Conservation (phyloP, 306 rosid species). For the Inga leiocalycina region DNA sequence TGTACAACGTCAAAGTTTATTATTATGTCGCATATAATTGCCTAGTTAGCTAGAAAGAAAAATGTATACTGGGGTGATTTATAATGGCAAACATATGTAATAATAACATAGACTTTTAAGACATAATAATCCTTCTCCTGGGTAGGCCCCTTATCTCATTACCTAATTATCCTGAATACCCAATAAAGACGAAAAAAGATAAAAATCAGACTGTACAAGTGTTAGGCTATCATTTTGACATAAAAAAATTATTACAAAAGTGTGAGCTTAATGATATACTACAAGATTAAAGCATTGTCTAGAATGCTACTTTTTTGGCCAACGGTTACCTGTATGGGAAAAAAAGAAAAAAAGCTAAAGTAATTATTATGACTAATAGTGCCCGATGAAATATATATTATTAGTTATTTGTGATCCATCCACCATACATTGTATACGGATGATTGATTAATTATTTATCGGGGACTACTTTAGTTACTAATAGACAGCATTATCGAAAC, state of each 20-base stretch:
- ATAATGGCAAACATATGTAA: conserved; percentile 57
- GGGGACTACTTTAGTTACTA: background rate
- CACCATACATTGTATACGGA: background rate
- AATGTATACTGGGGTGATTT: conserved; percentile 35
- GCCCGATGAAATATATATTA: background rate
- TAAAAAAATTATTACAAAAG: background rate
- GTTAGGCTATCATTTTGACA: conserved; percentile 15
- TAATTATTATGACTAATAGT: conserved; percentile 3
- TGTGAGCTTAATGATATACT: conserved; percentile 24
- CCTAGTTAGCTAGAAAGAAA: conserved; percentile 40
- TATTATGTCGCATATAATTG: conserved; percentile 38
- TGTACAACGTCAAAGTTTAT: conserved; percentile 27
- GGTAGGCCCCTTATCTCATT: conserved; percentile 44
- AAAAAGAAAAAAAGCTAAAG: background rate
- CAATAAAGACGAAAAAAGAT: background rate
- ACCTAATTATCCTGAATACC: conserved; percentile 34
- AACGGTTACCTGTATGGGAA: conserved; percentile 16
- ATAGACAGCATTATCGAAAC: background rate
- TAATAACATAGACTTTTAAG: conserved; percentile 55
- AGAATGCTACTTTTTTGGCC: conserved; percentile 36
- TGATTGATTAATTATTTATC: background rate
- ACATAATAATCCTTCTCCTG: conserved; percentile 33
- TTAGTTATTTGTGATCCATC: conserved; percentile 7
- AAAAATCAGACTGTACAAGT: conserved; percentile 30
- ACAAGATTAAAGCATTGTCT: conserved; percentile 33